Conservation (phyloP, 2,329 filamentous ascomycete genomes). For the Cryphonectria carpinicola region DNA sequence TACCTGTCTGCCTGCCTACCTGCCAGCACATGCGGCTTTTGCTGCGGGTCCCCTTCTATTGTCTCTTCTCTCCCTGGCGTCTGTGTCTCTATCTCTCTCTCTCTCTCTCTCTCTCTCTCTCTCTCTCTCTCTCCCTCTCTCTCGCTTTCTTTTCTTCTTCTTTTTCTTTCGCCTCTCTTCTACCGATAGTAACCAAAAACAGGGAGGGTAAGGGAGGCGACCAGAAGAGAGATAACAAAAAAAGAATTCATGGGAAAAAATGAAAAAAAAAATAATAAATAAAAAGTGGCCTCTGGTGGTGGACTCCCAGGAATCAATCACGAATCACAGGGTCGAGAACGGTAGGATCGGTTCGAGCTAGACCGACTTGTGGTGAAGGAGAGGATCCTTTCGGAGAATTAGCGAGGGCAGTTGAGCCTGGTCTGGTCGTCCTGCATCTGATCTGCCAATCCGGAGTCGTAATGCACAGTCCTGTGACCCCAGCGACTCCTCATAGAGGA, state of each 20-base stretch:
- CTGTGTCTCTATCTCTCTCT: not conserved
- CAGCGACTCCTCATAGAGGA: not conserved
- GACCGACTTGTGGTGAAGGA: constrained; percentile 15
- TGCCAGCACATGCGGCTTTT: constrained; percentile 5
- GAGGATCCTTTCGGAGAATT: constrained; percentile 16
- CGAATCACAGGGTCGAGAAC: constrained; percentile 20
- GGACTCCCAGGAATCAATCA: constrained; percentile 2
- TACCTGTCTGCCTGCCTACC: not conserved
- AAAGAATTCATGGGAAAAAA: not conserved
- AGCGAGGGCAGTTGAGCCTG: constrained; percentile 11
- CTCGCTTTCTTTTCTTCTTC: too few relatives aligned
- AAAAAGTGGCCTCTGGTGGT: constrained; percentile 20
- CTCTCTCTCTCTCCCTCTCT: not conserved
- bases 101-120: too few relatives aligned
- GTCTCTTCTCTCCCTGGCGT: not conserved
- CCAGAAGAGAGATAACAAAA: not conserved
- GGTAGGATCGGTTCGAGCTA: constrained; percentile 10
- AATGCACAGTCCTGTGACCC: constrained; percentile 10
- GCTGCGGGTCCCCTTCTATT: not conserved
- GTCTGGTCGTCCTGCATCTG: not conserved
- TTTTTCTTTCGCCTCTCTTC: not conserved
- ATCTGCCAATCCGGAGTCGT: constrained; percentile 5
- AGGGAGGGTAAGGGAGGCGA: not conserved
- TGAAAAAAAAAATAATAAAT: constrained; percentile 2
- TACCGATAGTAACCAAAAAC: not conserved